Conservation (phyloP, 2,329 filamentous ascomycete genomes). For the Epichloe hybrida region DNA sequence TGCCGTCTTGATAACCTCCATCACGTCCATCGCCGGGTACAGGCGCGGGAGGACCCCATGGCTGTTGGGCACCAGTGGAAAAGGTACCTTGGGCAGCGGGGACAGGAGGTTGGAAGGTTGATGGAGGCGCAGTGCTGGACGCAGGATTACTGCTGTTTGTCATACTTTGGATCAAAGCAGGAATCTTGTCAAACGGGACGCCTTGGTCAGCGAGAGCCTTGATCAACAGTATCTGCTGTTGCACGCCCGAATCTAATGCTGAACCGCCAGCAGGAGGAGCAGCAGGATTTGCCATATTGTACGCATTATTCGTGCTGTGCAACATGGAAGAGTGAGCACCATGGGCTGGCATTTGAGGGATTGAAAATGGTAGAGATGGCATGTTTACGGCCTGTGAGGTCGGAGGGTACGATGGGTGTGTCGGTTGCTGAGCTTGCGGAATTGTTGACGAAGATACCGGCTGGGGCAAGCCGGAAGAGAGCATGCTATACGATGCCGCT, state of each 20-base stretch:
- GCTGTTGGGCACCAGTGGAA: slow-evolving; percentile 17
- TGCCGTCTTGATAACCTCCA: slow-evolving; percentile 39
- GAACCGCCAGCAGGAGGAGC: slow-evolving; percentile 20
- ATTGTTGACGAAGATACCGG: slow-evolving; percentile 17
- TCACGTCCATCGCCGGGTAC: slow-evolving; percentile 39
- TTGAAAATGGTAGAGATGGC: slow-evolving; percentile 30
- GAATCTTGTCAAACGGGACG: slow-evolving; percentile 65
- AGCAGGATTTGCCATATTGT: slow-evolving; percentile 20
- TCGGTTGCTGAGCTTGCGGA: slow-evolving; percentile 15
- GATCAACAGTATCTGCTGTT: slow-evolving; percentile 61
- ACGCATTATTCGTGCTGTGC: slow-evolving; percentile 12
- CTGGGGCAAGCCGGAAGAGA: slow-evolving; percentile 19
- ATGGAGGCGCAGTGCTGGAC: slow-evolving; percentile 20
- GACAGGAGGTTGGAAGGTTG: slow-evolving; percentile 24
- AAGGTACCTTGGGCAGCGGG: slow-evolving; percentile 31
- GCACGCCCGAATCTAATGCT: slow-evolving; percentile 40
- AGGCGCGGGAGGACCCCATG: slow-evolving; percentile 18
- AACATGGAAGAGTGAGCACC: slow-evolving; percentile 18
- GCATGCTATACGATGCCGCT: slow-evolving; percentile 29
- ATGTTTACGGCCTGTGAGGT: slow-evolving; percentile 46
- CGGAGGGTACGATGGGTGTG: slow-evolving; percentile 25
- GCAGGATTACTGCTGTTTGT: slow-evolving; percentile 23
- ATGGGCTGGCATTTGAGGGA: slow-evolving; percentile 23
- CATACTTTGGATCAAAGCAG: slow-evolving; percentile 40
- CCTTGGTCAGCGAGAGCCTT: slow-evolving; percentile 65